Percentiles rank a stretch among this genome's conserved stretches.
Conservation (phyloP, 495 filamentous ascomycete genomes). For the Podospora comata region DNA sequence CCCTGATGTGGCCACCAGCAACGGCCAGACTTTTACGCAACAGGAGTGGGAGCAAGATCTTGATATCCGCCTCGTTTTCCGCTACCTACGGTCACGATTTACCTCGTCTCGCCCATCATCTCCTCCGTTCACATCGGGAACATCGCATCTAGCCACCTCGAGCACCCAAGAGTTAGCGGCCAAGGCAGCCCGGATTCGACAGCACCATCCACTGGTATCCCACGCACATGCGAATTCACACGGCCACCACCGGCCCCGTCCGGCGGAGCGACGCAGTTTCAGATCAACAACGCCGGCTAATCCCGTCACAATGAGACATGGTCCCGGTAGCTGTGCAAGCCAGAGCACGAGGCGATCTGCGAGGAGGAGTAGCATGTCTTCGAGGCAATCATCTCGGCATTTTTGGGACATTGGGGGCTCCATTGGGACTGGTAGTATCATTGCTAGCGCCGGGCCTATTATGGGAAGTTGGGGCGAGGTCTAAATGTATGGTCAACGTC, state of each 20-base stretch:
- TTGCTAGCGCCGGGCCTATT: conserved; percentile 57
- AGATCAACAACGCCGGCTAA: conserved; percentile 49
- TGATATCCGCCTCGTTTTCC: conserved; percentile 83
- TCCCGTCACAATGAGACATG: conserved; percentile 50
- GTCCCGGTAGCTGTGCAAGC: conserved; percentile 69
- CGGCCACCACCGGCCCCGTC: conserved; percentile 40
- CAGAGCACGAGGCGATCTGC: conserved; percentile 68
- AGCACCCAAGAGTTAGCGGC: conserved; percentile 64
- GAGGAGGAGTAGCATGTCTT: conserved; percentile 58
- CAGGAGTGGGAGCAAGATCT: conserved; percentile 89
- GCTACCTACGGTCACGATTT: conserved; percentile 76
- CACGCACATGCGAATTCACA: conserved; percentile 28
- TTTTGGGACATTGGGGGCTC: conserved; percentile 87
- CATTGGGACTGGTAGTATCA: conserved; percentile 67
- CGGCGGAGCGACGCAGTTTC: conserved; percentile 51
- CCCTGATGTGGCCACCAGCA: conserved; percentile 13
- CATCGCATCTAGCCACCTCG: conserved; percentile 45
- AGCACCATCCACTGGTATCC: conserved; percentile 79
- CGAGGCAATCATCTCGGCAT: conserved; percentile 54
- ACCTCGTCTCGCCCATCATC: conserved; percentile 36
- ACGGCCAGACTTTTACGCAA: conserved; percentile 42
- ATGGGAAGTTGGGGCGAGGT: conserved; percentile 74
- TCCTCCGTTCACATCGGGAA: conserved; percentile 38
- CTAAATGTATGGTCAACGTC: conserved; percentile 27
- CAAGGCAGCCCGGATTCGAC: conserved; percentile 76